Conservation (phyloP, 208 protist genomes). For the Zelonia costaricensis region DNA sequence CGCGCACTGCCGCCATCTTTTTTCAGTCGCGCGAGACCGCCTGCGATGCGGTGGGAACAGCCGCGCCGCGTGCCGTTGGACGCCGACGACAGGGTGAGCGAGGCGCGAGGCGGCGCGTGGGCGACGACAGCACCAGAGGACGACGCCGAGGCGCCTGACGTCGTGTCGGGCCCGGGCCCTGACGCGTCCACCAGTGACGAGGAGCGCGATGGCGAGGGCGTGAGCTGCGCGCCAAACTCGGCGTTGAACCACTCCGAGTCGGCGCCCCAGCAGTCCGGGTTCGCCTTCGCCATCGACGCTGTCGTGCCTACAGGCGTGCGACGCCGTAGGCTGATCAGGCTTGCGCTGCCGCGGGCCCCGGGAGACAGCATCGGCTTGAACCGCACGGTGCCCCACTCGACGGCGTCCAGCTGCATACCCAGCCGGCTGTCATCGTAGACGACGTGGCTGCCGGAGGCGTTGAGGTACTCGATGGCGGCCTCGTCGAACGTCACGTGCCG, state of each 20-base stretch:
- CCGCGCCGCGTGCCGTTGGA: too few relatives aligned
- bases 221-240: constrained; percentile 38
- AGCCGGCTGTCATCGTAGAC: constrained; percentile 7
- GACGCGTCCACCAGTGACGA: too few relatives aligned
- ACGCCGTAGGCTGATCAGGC: background rate
- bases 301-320: constrained; percentile 1
- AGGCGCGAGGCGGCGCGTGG: too few relatives aligned
- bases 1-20: too few relatives aligned
- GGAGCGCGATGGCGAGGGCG: too few relatives aligned
- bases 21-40: too few relatives aligned
- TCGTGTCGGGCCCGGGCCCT: too few relatives aligned
- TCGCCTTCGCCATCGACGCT: constrained; percentile 6
- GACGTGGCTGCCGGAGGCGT: constrained; percentile 1
- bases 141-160: too few relatives aligned
- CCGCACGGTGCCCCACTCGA: constrained; percentile 5
- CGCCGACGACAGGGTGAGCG: too few relatives aligned
- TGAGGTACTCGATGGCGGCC: constrained; percentile 8
- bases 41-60: too few relatives aligned
- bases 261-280: constrained; percentile 35
- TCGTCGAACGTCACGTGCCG: constrained; percentile 29
- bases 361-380: constrained; percentile 13
- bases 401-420: background rate
- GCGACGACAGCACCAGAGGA: too few relatives aligned
- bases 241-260: constrained; percentile 76
- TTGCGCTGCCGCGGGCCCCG: background rate